These are phyloP conservation scores for Collybia nuda DNA, from an alignment of 768 basidiomycete genomes.

Conservation along the genomic window DNA sequence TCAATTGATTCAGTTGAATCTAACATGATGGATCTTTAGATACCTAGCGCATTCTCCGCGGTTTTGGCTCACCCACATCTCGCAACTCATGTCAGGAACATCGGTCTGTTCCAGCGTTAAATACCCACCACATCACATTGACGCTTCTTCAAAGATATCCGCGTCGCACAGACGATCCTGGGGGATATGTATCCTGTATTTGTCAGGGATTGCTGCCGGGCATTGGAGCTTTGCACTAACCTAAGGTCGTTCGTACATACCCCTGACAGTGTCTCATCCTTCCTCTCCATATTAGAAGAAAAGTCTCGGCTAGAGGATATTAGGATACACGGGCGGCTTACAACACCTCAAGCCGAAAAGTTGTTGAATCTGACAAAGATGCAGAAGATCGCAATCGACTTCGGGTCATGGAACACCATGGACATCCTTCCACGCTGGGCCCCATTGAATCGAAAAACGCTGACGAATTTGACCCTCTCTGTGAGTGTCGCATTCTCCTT, in stretches of 20 bases:
- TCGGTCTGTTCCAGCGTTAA: slow-evolving; percentile 40
- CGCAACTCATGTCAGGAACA: slow-evolving; percentile 56
- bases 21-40: slow-evolving; percentile 22
- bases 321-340: slow-evolving; percentile 53
- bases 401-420: slow-evolving; percentile 61
- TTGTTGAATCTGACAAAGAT: slow-evolving; percentile 38
- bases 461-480: slow-evolving; percentile 57
- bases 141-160: slow-evolving; percentile 43
- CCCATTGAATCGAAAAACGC: slow-evolving; percentile 34
- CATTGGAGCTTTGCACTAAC: slow-evolving; percentile 50
- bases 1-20: too few species aligned
- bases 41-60: slow-evolving; percentile 62
- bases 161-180: slow-evolving; percentile 42
- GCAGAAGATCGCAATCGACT: slow-evolving; percentile 50
- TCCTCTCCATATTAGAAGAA: slow-evolving; percentile 45
- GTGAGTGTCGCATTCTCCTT: slow-evolving; percentile 36
- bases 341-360: slow-evolving; percentile 45
- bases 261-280: slow-evolving; percentile 43
- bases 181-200: slow-evolving; percentile 43
- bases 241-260: slow-evolving; percentile 59
- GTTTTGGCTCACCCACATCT: slow-evolving; percentile 51
- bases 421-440: slow-evolving; percentile 62
- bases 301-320: slow-evolving; percentile 46
- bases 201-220: slow-evolving; percentile 47
- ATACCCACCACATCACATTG: neutral